A percentile compares a stretch with the other conserved stretches of the same genome.
Evolutionary conservation across 2,329 filamentous ascomycete genomes (phyloP).

Genomic region (Leptographium wingfieldii): DNA sequence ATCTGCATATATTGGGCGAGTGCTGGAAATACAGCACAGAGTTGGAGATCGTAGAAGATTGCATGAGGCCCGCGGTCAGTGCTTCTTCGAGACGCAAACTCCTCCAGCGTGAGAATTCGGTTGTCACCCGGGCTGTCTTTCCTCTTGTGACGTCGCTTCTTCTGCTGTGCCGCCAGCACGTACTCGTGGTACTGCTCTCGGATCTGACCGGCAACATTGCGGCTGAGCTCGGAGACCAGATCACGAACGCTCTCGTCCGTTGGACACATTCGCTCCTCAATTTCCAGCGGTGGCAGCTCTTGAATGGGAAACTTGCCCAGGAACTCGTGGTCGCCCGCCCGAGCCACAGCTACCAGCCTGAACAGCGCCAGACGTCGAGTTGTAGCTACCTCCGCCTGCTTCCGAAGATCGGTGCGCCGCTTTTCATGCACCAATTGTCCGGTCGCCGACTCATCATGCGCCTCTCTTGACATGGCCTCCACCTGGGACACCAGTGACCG

Average conservation of each 20-base stretch:
- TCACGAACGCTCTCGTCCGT: background rate
- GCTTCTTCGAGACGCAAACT: background rate
- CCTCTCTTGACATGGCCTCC: background rate
- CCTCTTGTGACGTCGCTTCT: background rate
- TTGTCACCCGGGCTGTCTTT: background rate
- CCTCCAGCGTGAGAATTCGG: background rate
- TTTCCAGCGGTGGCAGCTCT: background rate
- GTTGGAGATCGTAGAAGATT: background rate
- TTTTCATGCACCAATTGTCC: background rate
- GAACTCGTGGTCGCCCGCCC: background rate
- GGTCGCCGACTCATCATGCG: background rate
- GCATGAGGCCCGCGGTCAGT: background rate
- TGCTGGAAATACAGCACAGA: background rate
- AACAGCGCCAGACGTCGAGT: background rate
- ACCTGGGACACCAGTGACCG: background rate
- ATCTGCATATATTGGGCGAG: background rate
- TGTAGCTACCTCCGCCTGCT: background rate
- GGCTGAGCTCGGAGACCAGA: background rate
- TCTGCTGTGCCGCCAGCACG: no score
- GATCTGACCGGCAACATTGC: background rate
- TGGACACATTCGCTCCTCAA: background rate
- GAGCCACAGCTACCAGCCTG: background rate
- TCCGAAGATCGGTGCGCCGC: background rate
- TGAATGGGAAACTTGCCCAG: background rate
- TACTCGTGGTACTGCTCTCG: background rate